Base-by-base conservation (phyloP, 2,329 filamentous ascomycete species). In the Clarireedia sp. region DNA sequence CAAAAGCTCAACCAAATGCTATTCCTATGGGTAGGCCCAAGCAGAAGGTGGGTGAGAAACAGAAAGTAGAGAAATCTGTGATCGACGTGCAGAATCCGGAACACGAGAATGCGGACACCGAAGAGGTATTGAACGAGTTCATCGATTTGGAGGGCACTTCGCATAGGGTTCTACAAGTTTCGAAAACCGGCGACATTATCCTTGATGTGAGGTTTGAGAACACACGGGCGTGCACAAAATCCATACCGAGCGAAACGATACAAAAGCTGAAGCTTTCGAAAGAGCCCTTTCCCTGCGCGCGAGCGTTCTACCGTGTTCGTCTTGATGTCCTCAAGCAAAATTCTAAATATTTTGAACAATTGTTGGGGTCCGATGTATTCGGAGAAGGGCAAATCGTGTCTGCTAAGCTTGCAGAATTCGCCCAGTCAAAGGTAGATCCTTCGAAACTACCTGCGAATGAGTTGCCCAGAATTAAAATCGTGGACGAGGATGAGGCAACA, bases 401-500 rank as follows among this genome's bases (percentile, higher is more conserved):
- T 10, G 72, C 73, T 2, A 72, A 74, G 5, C 76, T 86, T 44
- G 73, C 71, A 5, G 68, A 70, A 3, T 73, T 90, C 16, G 69
- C 72, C 2, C 37, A 59, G 21, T 67, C 70, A 23, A 74, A 78
- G 51, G 63, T 78, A 24, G 73, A 72, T 44, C 74, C 82, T 1
- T 71, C 70, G 16, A 75, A 80, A 45, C 75, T 77, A 2, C 73
- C 75, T 9, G 63, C 71, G 8, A 61, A 68, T 1, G 75, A 80
- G 33, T 74, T 90, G n/a, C 86, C 87, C 2, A 74, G 76, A 66
- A 75, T 90, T 53, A 63, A 71, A 44, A 85, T 90, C 63, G 72
- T 77, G 2, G 83, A 90, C 63, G 80, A 89, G 33, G 87, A 89
- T 57, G 79, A 83, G 58, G 85, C 84, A 21, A 87, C 85, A 7